Conservation (phyloP, 805 yeast species). For the Candida oleophila region DNA sequence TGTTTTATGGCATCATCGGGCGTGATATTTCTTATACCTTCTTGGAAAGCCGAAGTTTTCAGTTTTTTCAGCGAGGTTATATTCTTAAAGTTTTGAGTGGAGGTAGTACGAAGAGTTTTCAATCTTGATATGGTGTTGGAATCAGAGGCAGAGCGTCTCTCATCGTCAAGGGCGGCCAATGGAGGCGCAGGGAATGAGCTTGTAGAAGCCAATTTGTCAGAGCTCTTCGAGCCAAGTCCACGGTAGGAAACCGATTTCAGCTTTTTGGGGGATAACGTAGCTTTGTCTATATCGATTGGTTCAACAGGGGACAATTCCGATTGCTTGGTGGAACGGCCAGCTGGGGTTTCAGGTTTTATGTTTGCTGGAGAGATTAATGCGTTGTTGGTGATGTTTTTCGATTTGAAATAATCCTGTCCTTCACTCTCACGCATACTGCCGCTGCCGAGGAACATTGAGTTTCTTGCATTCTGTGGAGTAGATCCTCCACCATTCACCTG, state of each 20-base stretch:
- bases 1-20: slow-evolving; percentile 77
- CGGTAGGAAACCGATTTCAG: slow-evolving; percentile 20
- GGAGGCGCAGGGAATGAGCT: background rate
- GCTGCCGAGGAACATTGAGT: slow-evolving; percentile 3
- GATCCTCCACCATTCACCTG: background rate
- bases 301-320: slow-evolving; percentile 9
- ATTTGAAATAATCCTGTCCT: background rate
- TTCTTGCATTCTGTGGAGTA: background rate
- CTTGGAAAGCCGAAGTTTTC: slow-evolving; percentile 78
- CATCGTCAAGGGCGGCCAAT: slow-evolving; percentile 13
- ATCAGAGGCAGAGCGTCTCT: slow-evolving; percentile 36
- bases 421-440: background rate
- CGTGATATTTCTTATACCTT: slow-evolving; percentile 75
- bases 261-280: slow-evolving; percentile 36
- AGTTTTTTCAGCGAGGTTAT: slow-evolving; percentile 53
- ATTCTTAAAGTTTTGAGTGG: slow-evolving; percentile 49
- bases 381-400: background rate
- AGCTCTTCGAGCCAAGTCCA: background rate
- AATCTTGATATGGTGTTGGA: slow-evolving; percentile 38
- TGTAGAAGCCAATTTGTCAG: background rate
- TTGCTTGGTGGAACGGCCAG: slow-evolving; percentile 4
- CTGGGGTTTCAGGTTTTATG: slow-evolving; percentile 15
- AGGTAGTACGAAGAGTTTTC: slow-evolving; percentile 53
- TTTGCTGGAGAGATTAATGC: slow-evolving; percentile 25
- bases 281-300: slow-evolving; percentile 31